Base-by-base conservation (phyloP, 768 basidiomycete species). In the Tylopilus intermedius region DNA sequence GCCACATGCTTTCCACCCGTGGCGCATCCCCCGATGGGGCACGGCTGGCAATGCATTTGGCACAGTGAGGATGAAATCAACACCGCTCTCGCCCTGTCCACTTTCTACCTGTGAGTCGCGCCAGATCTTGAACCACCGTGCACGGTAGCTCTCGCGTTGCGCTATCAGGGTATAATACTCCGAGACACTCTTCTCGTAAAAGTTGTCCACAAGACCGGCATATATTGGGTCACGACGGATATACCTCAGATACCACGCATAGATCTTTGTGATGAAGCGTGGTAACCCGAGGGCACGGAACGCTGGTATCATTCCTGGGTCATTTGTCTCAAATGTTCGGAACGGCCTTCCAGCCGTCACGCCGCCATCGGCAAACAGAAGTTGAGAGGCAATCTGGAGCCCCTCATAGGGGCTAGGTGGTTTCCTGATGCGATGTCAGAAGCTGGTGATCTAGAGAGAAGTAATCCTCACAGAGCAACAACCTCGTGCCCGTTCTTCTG, bases 61-160 rank as follows among this genome's bases (percentile, higher is more conserved):
- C 6, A 81, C 83, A 2, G 78, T 84, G 49, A 84, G 65, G 21
- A 85, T 69, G 63, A 82, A 86, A 64, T 88, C 84, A 4, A 87
- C 67, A 5, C 77, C 68, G 67, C 79, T 51, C 70, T 71, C 58
- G 69, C 62, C 67, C 29, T 8, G 47, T 18, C 42, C 54, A 22
- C 59, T 62, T 40, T 67, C 65, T 6, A 60, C 65, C 18, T 63
- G 50, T 2, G 45, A 45, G 18, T 46, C 54, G 6, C 72, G 58
- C 71, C 71, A 70, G 27, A 70, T 61, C 30, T 60, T 63, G 58
- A 71, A 71, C 72, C 76, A 78, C 44, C 60, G 60, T 14, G 49
- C 76, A 7, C 71, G 68, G 47, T 76, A 78, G n/a, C 55, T 61
- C 42, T 76, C 74, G 1, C 79, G 72, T 54, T 71, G 65, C 8